phyloP scores from a whole-genome alignment of 495 filamentous ascomycete species.

The Trichoderma erinaceum region DNA sequence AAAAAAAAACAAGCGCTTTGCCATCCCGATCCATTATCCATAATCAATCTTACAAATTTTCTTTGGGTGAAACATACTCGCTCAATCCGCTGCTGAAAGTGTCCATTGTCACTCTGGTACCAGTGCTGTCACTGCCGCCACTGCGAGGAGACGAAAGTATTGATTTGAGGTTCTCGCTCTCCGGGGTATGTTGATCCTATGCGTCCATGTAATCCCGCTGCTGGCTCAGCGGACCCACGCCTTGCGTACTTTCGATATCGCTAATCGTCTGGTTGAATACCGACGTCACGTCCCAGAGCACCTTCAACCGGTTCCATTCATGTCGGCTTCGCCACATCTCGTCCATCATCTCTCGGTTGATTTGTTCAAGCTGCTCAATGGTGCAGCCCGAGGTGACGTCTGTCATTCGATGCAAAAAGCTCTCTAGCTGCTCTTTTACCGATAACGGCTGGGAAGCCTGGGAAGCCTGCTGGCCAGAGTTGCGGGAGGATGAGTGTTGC shows the following conservation, averaged over 20 bases:
- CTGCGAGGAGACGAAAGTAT: neutral
- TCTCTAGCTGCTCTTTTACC: constrained; percentile 45
- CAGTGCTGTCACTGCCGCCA: neutral
- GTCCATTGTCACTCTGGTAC: neutral
- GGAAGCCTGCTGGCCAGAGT: constrained; percentile 24
- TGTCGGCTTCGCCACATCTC: constrained; percentile 70
- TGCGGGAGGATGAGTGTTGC: constrained; percentile 23
- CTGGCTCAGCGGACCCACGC: constrained; percentile 26
- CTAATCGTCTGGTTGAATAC: constrained; percentile 75
- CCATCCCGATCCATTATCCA: constrained; percentile 15
- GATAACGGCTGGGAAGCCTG: constrained; percentile 40
- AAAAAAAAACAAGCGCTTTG: neutral
- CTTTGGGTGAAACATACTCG: neutral
- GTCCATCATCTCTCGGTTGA: constrained; percentile 86
- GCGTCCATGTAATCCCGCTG: constrained; percentile 19
- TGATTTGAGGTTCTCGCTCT: neutral
- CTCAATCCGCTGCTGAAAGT: neutral
- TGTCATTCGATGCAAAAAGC: constrained; percentile 54
- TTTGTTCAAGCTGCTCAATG: constrained; percentile 91
- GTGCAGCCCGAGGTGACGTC: constrained; percentile 67
- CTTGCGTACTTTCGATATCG: constrained; percentile 71
- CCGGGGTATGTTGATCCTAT: neutral
- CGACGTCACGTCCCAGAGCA: constrained; percentile 53
- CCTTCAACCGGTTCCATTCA: constrained; percentile 73
- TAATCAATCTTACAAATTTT: constrained; percentile 5